These are phyloP conservation scores for Pleurotus pulmonarius DNA, from an alignment of 768 basidiomycete species.

Conservation along the genomic window DNA sequence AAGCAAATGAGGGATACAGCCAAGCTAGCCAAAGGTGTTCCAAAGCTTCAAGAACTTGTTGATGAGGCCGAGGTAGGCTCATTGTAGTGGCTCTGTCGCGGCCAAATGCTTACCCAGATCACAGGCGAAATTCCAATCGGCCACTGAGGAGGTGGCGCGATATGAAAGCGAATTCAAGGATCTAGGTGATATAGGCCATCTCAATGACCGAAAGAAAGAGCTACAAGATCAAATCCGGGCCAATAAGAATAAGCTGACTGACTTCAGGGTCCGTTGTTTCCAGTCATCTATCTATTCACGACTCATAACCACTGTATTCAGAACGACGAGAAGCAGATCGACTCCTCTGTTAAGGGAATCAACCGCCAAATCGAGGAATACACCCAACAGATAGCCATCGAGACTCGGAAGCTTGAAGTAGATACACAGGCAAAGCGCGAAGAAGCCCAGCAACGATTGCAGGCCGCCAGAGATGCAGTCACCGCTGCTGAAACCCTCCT, in stretches of 20 bases:
- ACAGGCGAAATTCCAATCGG: constrained; percentile 27
- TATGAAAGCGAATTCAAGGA: constrained; percentile 25
- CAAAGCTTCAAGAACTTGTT: constrained; percentile 33
- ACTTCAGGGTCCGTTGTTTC: constrained; percentile 38
- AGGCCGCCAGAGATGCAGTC: constrained; percentile 38
- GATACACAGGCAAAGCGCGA: constrained; percentile 64
- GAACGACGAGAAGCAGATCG: constrained; percentile 51
- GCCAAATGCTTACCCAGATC: not conserved
- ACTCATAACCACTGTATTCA: constrained; percentile 20
- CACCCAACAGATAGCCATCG: constrained; percentile 47
- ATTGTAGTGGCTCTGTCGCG: not conserved
- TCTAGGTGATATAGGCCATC: constrained; percentile 29
- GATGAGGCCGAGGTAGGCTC: constrained; percentile 29
- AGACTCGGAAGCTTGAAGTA: constrained; percentile 48
- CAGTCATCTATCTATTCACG: not conserved
- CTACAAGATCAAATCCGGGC: constrained; percentile 41
- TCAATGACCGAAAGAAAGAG: constrained; percentile 35
- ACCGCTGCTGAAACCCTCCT: constrained; percentile 31
- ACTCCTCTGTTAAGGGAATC: constrained; percentile 28
- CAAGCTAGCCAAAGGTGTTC: constrained; percentile 27
- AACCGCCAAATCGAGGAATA: constrained; percentile 33
- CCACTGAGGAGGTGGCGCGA: constrained; percentile 25
- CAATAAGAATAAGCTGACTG: constrained; percentile 40
- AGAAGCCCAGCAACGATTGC: constrained; percentile 48
- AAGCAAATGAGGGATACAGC: constrained; percentile 32